Percentiles rank a stretch among this genome's conserved stretches.
Evolutionary conservation across 306 rosid species (phyloP).

Genomic region (Medicago ruthenica): DNA sequence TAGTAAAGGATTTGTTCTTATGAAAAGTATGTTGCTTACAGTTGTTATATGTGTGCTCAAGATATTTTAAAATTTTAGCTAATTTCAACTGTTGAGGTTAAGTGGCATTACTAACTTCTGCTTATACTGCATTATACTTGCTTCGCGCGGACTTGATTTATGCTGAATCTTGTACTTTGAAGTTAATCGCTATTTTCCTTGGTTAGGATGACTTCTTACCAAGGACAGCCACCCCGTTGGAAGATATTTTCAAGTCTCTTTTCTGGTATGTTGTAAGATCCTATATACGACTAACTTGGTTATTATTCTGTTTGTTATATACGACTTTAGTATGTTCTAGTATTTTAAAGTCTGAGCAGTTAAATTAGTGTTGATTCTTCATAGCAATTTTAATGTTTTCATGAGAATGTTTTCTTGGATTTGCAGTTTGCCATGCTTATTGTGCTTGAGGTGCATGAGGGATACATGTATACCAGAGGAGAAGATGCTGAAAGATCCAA

Average conservation of each 20-base stretch:
- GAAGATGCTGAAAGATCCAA: constrained; percentile 90
- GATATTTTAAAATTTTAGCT: constrained; percentile 1
- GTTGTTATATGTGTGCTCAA: background rate
- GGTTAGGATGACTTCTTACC: constrained; percentile 97
- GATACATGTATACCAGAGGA: constrained; percentile 91
- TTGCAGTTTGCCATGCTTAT: constrained; percentile 88
- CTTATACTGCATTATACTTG: background rate
- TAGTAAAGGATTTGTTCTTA: constrained; percentile 19
- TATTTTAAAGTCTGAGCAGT: background rate
- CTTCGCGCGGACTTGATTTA: background rate
- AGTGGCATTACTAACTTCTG: constrained; percentile 7
- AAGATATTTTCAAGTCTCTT: constrained; percentile 93
- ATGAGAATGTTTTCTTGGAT: constrained; percentile 34
- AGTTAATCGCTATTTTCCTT: constrained; percentile 43
- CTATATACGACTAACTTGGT: constrained; percentile 4
- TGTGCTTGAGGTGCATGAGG: constrained; percentile 81
- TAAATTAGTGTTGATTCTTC: background rate
- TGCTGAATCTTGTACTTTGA: constrained; percentile 17
- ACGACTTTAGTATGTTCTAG: constrained; percentile 8
- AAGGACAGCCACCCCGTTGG: constrained; percentile 98
- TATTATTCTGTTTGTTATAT: constrained; percentile 13
- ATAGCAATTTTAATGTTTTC: constrained; percentile 10
- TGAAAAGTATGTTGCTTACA: background rate
- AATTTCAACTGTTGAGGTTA: background rate
- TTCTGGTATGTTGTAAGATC: constrained; percentile 70